Evolutionary conservation across 208 protist species (phyloP).

Genomic region (Acanthamoeba culbertsoni): DNA sequence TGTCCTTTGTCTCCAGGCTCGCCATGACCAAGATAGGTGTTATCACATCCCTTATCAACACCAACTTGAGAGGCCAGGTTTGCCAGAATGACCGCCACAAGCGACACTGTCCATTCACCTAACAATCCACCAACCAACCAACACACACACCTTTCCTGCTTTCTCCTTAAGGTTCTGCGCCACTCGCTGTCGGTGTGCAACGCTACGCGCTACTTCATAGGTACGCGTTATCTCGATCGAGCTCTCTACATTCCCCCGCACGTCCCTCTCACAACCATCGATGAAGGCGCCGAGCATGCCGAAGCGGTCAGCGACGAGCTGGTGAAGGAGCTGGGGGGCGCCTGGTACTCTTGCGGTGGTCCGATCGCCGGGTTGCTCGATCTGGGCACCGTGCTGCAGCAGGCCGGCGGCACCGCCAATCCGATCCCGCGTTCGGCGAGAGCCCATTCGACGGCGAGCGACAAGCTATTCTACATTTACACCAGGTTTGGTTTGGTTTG

Average conservation of each 20-base stretch:
- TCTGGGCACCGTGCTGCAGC: not conserved
- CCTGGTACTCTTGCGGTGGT: not conserved
- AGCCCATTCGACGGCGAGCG: not conserved
- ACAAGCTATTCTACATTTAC: constrained; percentile 25
- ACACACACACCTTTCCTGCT: too few relatives aligned
- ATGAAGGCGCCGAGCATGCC: not conserved
- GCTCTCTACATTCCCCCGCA: too few relatives aligned
- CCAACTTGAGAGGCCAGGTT: constrained; percentile 51
- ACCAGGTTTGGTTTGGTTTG: not conserved
- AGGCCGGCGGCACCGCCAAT: not conserved
- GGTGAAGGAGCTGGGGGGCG: not conserved
- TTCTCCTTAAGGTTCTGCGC: constrained; percentile 75
- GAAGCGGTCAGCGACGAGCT: not conserved
- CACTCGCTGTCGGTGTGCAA: not conserved
- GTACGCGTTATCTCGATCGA: not conserved
- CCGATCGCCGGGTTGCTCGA: not conserved
- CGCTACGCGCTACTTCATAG: not conserved
- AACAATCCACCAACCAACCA: too few relatives aligned
- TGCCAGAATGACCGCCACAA: not conserved
- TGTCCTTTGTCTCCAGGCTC: not conserved
- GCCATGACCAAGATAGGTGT: constrained; percentile 68
- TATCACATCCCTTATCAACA: constrained; percentile 66
- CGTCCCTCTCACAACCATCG: too few relatives aligned
- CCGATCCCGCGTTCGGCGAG: not conserved
- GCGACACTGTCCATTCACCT: too few relatives aligned